Percentiles rank a stretch among this genome's conserved stretches.
Evolutionary conservation across 1,284 basidiomycete species (phyloP).

Genomic region (Boletus sp.): DNA sequence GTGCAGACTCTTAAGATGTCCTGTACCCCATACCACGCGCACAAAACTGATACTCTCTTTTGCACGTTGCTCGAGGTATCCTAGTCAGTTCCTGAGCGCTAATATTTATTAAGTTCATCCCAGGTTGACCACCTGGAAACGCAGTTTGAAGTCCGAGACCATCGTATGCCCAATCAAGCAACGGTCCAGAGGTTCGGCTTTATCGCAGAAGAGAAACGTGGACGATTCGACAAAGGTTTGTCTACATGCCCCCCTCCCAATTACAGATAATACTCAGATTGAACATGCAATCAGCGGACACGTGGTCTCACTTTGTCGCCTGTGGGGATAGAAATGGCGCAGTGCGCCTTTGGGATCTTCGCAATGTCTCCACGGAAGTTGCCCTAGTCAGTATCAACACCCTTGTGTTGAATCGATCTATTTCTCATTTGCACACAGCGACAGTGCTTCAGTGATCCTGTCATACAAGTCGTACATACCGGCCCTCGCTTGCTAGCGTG

Average conservation of each 20-base stretch:
- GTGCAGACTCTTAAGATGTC: constrained; percentile 41
- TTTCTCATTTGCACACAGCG: constrained; percentile 23
- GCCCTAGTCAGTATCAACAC: constrained; percentile 28
- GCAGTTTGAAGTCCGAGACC: constrained; percentile 53
- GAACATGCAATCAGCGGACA: constrained; percentile 26
- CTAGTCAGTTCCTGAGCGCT: background rate
- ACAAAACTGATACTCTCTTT: constrained; percentile 37
- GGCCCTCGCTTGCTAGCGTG: constrained; percentile 36
- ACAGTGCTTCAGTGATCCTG: constrained; percentile 38
- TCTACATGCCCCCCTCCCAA: background rate
- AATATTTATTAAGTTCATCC: background rate
- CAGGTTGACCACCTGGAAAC: constrained; percentile 51
- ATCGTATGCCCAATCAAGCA: constrained; percentile 36
- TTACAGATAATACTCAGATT: background rate
- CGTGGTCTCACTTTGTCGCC: constrained; percentile 37
- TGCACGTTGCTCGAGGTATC: constrained; percentile 47
- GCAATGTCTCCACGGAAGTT: constrained; percentile 34
- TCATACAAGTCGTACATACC: constrained; percentile 38
- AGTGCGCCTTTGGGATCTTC: constrained; percentile 50
- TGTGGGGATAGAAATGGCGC: constrained; percentile 45
- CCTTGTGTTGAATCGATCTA: background rate
- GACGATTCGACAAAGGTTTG: constrained; percentile 46
- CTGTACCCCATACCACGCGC: constrained; percentile 46
- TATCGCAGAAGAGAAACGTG: constrained; percentile 36
- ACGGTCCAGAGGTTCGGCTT: constrained; percentile 48